Conservation (phyloP, 371 early-diverging fungal species). For the Racocetra persica region DNA sequence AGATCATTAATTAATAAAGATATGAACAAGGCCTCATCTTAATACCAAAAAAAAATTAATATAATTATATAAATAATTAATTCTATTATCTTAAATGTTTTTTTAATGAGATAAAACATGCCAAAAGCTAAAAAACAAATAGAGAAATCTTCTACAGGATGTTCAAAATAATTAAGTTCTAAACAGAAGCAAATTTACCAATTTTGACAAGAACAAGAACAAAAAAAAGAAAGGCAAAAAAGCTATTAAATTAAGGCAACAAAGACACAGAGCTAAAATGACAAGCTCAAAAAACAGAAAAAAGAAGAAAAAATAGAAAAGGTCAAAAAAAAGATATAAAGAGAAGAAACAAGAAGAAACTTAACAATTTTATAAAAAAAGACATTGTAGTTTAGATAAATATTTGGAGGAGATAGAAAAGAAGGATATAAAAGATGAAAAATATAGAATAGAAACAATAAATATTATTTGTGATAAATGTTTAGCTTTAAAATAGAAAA, state of each 20-base stretch:
- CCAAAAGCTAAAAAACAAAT: no score
- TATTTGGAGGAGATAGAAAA: neutral
- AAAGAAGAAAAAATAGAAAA: neutral
- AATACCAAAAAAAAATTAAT: no score
- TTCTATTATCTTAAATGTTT: no score
- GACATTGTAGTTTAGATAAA: neutral
- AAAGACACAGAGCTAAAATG: no score
- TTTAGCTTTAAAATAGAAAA: neutral
- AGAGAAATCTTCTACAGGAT: no score
- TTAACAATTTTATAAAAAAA: neutral
- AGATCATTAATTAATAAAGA: no score
- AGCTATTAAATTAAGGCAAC: neutral
- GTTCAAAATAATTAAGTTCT: no score
- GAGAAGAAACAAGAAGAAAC: neutral
- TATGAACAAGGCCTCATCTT: no score
- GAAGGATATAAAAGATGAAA: neutral
- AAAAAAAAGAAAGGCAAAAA: no score
- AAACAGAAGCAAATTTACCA: neutral
- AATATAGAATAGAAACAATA: neutral
- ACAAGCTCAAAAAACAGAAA: neutral
- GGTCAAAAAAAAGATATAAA: neutral
- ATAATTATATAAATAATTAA: no score
- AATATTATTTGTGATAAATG: neutral
- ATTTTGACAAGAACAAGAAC: neutral
- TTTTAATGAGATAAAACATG: no score